These are phyloP conservation scores for Beverwykella pulmonaria DNA, from an alignment of 495 filamentous ascomycete genomes.

Conservation along the genomic window DNA sequence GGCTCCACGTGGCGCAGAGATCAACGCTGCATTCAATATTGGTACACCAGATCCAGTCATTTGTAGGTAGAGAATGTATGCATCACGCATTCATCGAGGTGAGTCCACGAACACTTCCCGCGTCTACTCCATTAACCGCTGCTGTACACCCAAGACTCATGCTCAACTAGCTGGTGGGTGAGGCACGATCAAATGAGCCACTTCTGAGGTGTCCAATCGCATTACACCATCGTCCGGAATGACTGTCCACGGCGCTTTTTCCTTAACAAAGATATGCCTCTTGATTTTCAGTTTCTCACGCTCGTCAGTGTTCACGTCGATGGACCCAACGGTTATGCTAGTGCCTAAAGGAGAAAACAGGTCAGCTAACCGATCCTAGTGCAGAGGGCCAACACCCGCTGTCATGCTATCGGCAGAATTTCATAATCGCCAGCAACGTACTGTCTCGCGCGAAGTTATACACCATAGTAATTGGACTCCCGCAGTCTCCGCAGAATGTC, in stretches of 20 bases:
- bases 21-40: neutral
- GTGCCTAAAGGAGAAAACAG: neutral
- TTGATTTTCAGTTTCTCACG: conserved; percentile 13
- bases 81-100: neutral
- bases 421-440: too few species aligned
- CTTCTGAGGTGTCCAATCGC: conserved; percentile 1
- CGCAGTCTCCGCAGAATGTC: conserved; percentile 29
- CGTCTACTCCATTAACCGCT: too few species aligned
- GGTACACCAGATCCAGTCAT: neutral
- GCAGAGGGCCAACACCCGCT: too few species aligned
- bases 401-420: too few species aligned
- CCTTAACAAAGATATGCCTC: conserved; percentile 30
- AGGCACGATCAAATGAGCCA: neutral
- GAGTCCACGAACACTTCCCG: neutral
- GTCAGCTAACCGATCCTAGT: too few species aligned
- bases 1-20: neutral
- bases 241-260: conserved; percentile 29
- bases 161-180: neutral
- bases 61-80: neutral
- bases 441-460: conserved; percentile 2
- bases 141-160: too few species aligned
- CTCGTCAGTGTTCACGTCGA: conserved; percentile 20
- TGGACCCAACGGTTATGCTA: conserved; percentile 22
- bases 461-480: conserved; percentile 33
- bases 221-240: conserved; percentile 27